Evolutionary conservation across 148 eudicot species (phyloP).

Genomic region (Nyssa sinensis): DNA sequence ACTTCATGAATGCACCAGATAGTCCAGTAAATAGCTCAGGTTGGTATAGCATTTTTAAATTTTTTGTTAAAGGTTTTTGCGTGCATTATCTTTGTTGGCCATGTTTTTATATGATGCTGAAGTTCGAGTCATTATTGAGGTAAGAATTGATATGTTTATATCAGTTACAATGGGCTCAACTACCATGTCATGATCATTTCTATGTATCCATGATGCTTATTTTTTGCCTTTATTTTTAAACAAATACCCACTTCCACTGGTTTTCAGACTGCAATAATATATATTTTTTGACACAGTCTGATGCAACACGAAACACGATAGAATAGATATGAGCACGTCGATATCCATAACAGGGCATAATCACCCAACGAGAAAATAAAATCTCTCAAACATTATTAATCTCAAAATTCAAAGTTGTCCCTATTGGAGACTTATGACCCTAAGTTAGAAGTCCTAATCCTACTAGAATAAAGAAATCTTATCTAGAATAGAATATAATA

Average conservation of each 20-base stretch:
- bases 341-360: too few species aligned
- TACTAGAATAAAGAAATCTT: too few species aligned
- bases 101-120: neutral
- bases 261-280: neutral
- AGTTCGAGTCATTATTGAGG: neutral
- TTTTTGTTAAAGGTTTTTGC: neutral
- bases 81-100: neutral
- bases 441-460: too few species aligned
- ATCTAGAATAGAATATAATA: too few species aligned
- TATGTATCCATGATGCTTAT: neutral
- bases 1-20: constrained; percentile 61
- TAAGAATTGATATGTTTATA: constrained; percentile 1
- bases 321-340: too few species aligned
- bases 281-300: too few species aligned
- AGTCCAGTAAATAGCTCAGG: constrained; percentile 58
- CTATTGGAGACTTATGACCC: too few species aligned
- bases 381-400: too few species aligned
- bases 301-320: too few species aligned
- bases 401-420: too few species aligned
- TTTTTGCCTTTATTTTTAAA: neutral
- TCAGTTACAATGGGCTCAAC: neutral
- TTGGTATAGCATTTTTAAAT: constrained; percentile 15
- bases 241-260: neutral
- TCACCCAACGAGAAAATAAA: too few species aligned
- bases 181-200: neutral